phyloP scores from a whole-genome alignment of 2,329 filamentous ascomycete species.

The Colletotrichum sp. region DNA sequence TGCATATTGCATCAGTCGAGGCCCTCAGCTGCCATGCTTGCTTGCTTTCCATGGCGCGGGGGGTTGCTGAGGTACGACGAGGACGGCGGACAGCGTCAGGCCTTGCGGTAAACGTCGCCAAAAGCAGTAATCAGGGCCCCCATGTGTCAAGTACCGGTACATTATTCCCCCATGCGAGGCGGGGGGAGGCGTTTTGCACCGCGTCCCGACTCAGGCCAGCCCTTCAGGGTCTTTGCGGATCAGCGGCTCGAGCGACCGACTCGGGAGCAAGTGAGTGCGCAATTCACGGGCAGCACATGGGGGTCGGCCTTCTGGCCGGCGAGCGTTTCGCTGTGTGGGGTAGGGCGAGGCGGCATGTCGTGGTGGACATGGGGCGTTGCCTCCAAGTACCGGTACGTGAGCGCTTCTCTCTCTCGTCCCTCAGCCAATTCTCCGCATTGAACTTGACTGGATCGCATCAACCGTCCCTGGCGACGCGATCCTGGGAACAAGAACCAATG shows the following conservation, averaged over 20 bases:
- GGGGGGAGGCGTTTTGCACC: not conserved
- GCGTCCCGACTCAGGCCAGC: slow-evolving; percentile 8
- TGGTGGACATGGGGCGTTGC: not conserved
- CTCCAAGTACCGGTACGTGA: slow-evolving; percentile 7
- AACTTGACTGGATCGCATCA: slow-evolving; percentile 22
- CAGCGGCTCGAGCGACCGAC: slow-evolving; percentile 22
- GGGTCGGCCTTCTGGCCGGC: slow-evolving; percentile 1
- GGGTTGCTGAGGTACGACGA: not conserved
- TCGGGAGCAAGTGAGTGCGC: not conserved
- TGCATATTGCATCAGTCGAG: not conserved
- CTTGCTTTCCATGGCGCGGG: slow-evolving; percentile 1
- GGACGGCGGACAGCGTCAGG: not conserved
- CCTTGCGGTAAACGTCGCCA: slow-evolving; percentile 13
- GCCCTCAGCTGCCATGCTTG: not conserved
- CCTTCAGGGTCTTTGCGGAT: slow-evolving; percentile 21
- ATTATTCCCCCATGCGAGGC: not conserved
- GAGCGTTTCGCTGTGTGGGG: slow-evolving; percentile 20
- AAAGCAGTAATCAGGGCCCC: not conserved
- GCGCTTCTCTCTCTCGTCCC: not conserved
- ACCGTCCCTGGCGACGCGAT: slow-evolving; percentile 4
- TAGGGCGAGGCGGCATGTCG: slow-evolving; percentile 10
- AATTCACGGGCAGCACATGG: not conserved
- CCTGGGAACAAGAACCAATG: slow-evolving; percentile 12
- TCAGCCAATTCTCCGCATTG: slow-evolving; percentile 14
- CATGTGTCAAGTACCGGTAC: slow-evolving; percentile 12